A percentile compares a stretch with the other conserved stretches of the same genome.
These are phyloP conservation scores for Linnemannia elongata DNA, from an alignment of 192 early-diverging fungal genomes.

Conservation along the genomic window DNA sequence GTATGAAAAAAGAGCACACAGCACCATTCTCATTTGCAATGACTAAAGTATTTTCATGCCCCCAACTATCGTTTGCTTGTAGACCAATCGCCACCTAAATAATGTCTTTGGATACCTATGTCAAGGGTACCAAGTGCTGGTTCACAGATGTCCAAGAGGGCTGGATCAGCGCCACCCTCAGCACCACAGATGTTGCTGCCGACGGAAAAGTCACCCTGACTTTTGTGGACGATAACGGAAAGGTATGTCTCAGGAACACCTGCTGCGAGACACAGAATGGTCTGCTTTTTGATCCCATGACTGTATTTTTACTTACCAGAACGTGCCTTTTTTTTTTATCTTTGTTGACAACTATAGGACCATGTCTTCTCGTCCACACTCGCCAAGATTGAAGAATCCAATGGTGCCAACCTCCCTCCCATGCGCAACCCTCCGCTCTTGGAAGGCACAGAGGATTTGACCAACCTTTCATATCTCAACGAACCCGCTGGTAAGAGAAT, in stretches of 20 bases:
- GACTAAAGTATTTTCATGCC: constrained; percentile 16
- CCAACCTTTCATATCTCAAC: constrained; percentile 93
- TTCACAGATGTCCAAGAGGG: constrained; percentile 89
- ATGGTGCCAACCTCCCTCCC: constrained; percentile 86
- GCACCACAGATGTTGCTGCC: constrained; percentile 65
- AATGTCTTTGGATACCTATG: constrained; percentile 74
- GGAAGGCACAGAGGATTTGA: constrained; percentile 92
- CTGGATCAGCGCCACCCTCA: constrained; percentile 84
- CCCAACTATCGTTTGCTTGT: neutral
- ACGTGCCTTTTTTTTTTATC: constrained; percentile 7
- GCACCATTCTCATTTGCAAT: neutral
- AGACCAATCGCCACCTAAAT: constrained; percentile 15
- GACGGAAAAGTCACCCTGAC: constrained; percentile 70
- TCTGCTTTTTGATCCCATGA: neutral
- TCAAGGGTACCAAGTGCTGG: constrained; percentile 87
- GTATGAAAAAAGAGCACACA: neutral
- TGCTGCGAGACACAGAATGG: neutral
- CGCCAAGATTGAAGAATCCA: constrained; percentile 74
- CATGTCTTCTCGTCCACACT: constrained; percentile 80
- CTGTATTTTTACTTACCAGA: neutral
- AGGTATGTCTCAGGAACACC: constrained; percentile 55
- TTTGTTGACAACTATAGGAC: constrained; percentile 60
- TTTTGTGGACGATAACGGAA: constrained; percentile 72
- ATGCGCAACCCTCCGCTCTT: constrained; percentile 93
- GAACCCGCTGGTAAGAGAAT: constrained; percentile 77